Percentiles rank a stretch among this genome's conserved stretches.
Evolutionary conservation across 2,329 filamentous ascomycete genomes (phyloP).

Genomic region (Didymella arachidicola): DNA sequence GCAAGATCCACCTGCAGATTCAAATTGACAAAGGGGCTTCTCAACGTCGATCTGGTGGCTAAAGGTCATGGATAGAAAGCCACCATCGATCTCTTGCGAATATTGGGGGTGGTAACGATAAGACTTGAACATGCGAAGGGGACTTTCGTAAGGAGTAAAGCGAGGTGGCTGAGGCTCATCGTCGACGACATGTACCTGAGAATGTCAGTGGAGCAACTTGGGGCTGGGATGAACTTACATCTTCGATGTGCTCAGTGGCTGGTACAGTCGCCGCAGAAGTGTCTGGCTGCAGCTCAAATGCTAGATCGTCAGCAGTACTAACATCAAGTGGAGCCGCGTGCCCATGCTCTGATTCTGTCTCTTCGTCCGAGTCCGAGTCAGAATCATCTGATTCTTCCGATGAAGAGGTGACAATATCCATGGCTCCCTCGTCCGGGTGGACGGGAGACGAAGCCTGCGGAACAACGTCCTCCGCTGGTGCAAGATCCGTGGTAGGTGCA

Average conservation of each 20-base stretch:
- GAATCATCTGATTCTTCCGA: slow-evolving; percentile 39
- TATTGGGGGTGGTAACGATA: slow-evolving; percentile 90
- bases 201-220: slow-evolving; percentile 26
- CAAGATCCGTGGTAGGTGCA: not conserved
- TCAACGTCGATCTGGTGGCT: slow-evolving; percentile 86
- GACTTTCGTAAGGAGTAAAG: slow-evolving; percentile 79
- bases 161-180: slow-evolving; percentile 30
- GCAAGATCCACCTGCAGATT: slow-evolving; percentile 75
- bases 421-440: slow-evolving; percentile 43
- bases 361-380: slow-evolving; percentile 31
- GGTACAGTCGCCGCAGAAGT: slow-evolving; percentile 11
- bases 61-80: slow-evolving; percentile 89
- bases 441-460: slow-evolving; percentile 11
- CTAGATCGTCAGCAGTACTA: slow-evolving; percentile 50
- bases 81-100: slow-evolving; percentile 71
- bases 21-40: slow-evolving; percentile 77
- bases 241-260: slow-evolving; percentile 19
- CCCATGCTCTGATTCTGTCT: slow-evolving; percentile 26
- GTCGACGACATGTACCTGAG: slow-evolving; percentile 24
- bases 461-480: not conserved
- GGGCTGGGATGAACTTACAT: slow-evolving; percentile 31
- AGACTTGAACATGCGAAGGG: slow-evolving; percentile 80
- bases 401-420: slow-evolving; percentile 46
- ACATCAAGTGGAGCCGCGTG: slow-evolving; percentile 18
- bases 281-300: slow-evolving; percentile 49